Percentiles rank a stretch among this genome's conserved stretches.
phyloP scores from a whole-genome alignment of 768 basidiomycete genomes.

The Cubamyces lactineus region DNA sequence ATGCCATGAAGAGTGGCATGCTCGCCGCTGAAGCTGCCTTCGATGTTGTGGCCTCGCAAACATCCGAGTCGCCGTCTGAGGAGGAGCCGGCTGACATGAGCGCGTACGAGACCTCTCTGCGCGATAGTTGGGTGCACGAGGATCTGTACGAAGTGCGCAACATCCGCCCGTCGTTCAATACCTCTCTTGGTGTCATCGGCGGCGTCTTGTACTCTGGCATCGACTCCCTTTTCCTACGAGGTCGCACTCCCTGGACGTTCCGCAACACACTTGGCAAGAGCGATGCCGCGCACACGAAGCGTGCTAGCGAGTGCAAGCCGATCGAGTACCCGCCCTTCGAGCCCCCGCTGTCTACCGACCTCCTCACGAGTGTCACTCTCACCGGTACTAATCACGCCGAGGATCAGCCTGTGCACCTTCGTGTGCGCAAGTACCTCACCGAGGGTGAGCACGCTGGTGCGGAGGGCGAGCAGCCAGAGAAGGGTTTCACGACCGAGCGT shows the following conservation, averaged over 20 bases:
- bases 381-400: conserved; percentile 98
- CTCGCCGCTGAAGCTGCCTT: conserved; percentile 90
- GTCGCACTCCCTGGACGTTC: conserved; percentile 92
- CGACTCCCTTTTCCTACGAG: conserved; percentile 83
- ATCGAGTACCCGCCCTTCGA: conserved; percentile 89
- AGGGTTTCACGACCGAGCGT: conserved; percentile 30
- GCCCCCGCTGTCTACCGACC: conserved; percentile 88
- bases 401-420: conserved; percentile 89
- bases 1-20: conserved; percentile 99
- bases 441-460: conserved; percentile 32
- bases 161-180: conserved; percentile 86
- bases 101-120: conserved; percentile 68
- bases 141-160: conserved; percentile 93
- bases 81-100: conserved; percentile 61
- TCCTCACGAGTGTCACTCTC: conserved; percentile 86
- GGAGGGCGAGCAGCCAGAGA: conserved; percentile 31
- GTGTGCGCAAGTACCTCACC: conserved; percentile 52
- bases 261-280: conserved; percentile 55
- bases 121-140: conserved; percentile 79
- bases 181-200: conserved; percentile 78
- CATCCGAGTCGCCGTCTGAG: conserved; percentile 24
- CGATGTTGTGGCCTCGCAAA: conserved; percentile 50
- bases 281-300: conserved; percentile 75
- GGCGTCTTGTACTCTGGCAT: conserved; percentile 89
- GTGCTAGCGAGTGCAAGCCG: conserved; percentile 64